Conservation (phyloP, 106 monocot species). For the Apostasia shenzhenica region DNA sequence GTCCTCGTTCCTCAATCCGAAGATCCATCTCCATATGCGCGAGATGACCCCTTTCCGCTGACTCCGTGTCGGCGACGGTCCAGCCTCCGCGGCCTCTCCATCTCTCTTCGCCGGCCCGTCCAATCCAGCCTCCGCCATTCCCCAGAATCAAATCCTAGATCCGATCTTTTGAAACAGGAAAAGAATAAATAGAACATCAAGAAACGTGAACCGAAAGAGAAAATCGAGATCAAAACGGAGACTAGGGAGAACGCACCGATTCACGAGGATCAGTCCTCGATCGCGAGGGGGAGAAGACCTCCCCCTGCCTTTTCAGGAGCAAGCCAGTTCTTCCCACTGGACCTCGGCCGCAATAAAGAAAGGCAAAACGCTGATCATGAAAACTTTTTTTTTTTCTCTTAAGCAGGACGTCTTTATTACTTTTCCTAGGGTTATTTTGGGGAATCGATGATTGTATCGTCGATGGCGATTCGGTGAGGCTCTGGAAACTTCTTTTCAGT, state of each 20-base stretch:
- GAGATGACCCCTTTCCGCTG: slow-evolving; percentile 37
- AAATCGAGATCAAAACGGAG: neutral
- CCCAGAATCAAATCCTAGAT: neutral
- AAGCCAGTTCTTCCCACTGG: too few relatives aligned
- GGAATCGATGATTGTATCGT: too few relatives aligned
- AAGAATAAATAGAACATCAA: neutral
- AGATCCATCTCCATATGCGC: slow-evolving; percentile 58
- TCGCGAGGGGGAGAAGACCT: too few relatives aligned
- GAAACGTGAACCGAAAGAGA: neutral
- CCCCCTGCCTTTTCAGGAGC: too few relatives aligned
- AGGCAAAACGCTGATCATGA: too few relatives aligned
- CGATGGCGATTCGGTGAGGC: too few relatives aligned
- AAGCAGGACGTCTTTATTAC: too few relatives aligned
- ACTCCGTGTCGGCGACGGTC: slow-evolving; percentile 11
- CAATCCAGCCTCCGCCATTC: neutral
- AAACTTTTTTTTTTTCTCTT: too few relatives aligned
- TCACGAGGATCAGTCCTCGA: too few relatives aligned
- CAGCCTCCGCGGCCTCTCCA: neutral
- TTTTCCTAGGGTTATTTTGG: too few relatives aligned
- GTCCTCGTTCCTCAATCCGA: slow-evolving; percentile 42
- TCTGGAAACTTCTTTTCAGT: too few relatives aligned
- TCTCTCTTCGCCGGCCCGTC: slow-evolving; percentile 9
- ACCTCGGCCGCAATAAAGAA: too few relatives aligned
- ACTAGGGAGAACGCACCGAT: neutral
- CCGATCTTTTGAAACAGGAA: neutral